These are phyloP conservation scores for Corchorus olitorius DNA, from an alignment of 345 rosid genomes.

Conservation along the genomic window DNA sequence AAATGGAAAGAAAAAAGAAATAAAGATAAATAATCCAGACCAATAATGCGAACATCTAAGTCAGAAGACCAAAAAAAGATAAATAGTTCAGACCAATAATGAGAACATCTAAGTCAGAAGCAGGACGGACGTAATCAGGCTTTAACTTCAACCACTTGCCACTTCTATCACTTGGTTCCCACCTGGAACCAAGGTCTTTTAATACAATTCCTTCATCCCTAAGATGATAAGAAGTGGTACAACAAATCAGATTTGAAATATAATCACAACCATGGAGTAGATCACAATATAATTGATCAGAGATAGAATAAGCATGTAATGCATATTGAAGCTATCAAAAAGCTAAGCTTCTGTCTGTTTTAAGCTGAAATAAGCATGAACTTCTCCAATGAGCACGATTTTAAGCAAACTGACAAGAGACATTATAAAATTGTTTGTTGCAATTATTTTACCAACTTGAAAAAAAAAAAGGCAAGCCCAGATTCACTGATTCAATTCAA, in stretches of 20 bases:
- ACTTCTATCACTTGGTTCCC: conserved; percentile 98
- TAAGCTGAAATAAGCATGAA: background rate
- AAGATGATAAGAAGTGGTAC: conserved; percentile 7
- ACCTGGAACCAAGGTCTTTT: conserved; percentile 88
- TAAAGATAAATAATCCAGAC: conserved; percentile 38
- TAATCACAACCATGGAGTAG: conserved; percentile 1
- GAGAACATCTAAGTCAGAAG: conserved; percentile 94
- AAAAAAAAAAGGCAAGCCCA: background rate
- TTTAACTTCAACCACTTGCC: conserved; percentile 97
- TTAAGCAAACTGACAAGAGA: too few species aligned
- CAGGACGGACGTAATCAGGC: conserved; percentile 82
- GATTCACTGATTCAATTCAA: background rate
- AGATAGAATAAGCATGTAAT: background rate
- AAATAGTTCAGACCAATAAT: conserved; percentile 66
- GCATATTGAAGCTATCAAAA: background rate
- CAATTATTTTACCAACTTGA: background rate
- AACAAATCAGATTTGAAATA: conserved; percentile 2
- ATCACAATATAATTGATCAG: background rate
- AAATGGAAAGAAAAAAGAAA: background rate
- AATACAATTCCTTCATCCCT: conserved; percentile 93
- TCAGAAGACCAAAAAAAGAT: conserved; percentile 49
- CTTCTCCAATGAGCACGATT: background rate
- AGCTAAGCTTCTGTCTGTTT: background rate
- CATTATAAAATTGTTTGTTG: background rate
- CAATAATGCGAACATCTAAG: conserved; percentile 90